Evolutionary conservation across 225 moss, liverwort and hornwort genomes (phyloP), one percentile per base, ranked within the genome.

Genomic region (Marchantia polymorpha): DNA sequence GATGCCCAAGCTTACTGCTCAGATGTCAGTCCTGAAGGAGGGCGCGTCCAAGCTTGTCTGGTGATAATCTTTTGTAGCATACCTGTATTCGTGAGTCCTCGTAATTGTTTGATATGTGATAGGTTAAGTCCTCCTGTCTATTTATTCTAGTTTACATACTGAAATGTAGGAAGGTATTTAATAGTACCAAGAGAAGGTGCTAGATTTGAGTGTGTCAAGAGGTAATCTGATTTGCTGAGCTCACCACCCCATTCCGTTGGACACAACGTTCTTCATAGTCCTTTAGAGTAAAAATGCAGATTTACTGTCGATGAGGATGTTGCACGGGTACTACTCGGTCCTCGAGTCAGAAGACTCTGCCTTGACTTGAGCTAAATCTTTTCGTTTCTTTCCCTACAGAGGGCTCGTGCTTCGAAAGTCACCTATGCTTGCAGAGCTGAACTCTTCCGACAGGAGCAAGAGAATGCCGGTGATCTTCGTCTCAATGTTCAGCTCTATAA

Each of bases 371-470:
- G n/a, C n/a, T n/a, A n/a, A n/a, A n/a, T n/a, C n/a, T n/a, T n/a
- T 8, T 22, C 39, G 12, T 47, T 52, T 2, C 26, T 23, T 9
- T 79, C 12, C 29, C 6, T 83, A 71, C 85, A 89, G 88, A 78
- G 86, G 47, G 76, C 59, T 73, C 78, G 84, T 23, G 5, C 77
- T 65, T 4, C 23, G 1, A 68, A 73, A 47, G 22, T 89, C 64
- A 53, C 84, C 14, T 81, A 70, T 50, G 4, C 48, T 20, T 89
- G 89, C 53, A 77, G 74, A 74, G 78, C 75, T 47, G 78, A 86
- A 67, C 89, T 89, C 50, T 86, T 89, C 67, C 89, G 86, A 14
- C 89, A 89, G 81, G 89, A 89, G 76, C 52, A 19, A 78, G 81
- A 89, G 30, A 84, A 86, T 78, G 84, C 89, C 14, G 84, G 83